phyloP scores from a whole-genome alignment of 2,329 filamentous ascomycete species.

The Sporothrix brasiliensis region DNA sequence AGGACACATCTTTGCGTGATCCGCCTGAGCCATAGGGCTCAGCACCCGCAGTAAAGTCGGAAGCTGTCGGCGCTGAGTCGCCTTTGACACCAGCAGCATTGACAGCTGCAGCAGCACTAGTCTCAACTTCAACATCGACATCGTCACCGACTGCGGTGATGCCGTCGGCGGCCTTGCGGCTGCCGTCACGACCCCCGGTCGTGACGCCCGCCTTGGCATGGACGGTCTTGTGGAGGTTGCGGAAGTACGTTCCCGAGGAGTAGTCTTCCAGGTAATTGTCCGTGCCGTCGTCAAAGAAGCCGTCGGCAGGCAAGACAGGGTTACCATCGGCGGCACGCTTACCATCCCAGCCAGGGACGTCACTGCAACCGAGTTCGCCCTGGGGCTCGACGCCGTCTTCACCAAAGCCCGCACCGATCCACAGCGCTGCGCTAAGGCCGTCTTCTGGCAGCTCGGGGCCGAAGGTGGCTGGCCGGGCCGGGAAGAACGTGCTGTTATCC shows the following conservation, averaged over 20 bases:
- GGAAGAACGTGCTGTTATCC: conserved; percentile 96
- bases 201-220: conserved; percentile 15
- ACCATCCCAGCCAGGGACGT: conserved; percentile 85
- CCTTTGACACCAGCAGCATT: neutral
- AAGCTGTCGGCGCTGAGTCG: neutral
- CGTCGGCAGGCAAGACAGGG: conserved; percentile 49
- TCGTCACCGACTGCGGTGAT: neutral
- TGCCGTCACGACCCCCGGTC: neutral
- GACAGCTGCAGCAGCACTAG: neutral
- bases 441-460: conserved; percentile 74
- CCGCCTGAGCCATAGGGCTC: neutral
- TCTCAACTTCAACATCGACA: neutral
- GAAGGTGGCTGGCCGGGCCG: conserved; percentile 90
- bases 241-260: conserved; percentile 36
- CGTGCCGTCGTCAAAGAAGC: conserved; percentile 69
- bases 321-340: conserved; percentile 45
- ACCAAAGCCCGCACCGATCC: conserved; percentile 90
- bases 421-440: conserved; percentile 85
- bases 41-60: neutral
- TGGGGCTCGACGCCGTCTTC: conserved; percentile 73
- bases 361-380: conserved; percentile 91
- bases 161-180: neutral
- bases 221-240: conserved; percentile 18
- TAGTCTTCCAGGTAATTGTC: conserved; percentile 77
- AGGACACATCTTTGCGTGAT: conserved; percentile 15